phyloP scores from a whole-genome alignment of 768 basidiomycete genomes.

The Panaeolus papilionaceus region DNA sequence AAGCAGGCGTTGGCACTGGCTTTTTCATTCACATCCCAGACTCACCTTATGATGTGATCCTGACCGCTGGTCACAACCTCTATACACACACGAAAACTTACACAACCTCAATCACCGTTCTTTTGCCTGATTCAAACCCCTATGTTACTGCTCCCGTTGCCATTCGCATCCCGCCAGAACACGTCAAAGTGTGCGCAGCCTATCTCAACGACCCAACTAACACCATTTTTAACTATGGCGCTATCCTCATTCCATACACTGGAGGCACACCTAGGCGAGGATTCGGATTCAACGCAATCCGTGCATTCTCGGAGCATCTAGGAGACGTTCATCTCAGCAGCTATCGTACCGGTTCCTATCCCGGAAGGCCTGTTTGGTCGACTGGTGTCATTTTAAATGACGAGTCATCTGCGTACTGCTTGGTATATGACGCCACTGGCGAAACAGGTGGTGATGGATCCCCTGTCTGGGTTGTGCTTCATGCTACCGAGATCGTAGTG shows the following conservation, averaged over 20 bases:
- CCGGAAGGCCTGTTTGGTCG: neutral
- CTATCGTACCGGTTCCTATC: neutral
- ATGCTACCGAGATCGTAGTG: neutral
- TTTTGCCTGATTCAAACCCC: neutral
- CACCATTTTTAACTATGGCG: neutral
- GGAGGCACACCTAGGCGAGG: neutral
- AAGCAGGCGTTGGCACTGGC: neutral
- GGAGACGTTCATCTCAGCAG: neutral
- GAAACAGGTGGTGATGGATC: neutral
- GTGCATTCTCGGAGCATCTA: neutral
- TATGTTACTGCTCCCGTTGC: neutral
- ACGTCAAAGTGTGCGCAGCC: neutral
- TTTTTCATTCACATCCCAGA: conserved; percentile 2
- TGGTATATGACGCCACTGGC: neutral
- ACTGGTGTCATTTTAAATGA: neutral
- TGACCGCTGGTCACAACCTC: conserved; percentile 2
- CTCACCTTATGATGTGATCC: neutral
- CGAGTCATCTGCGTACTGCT: neutral
- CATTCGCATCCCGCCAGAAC: neutral
- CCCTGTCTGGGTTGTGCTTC: neutral
- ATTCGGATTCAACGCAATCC: neutral
- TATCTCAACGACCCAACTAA: neutral
- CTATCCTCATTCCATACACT: neutral
- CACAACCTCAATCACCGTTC: neutral
- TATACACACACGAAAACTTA: neutral